Conservation (phyloP, 108 stramenopile genomes). For the Nitzschia sp. region DNA sequence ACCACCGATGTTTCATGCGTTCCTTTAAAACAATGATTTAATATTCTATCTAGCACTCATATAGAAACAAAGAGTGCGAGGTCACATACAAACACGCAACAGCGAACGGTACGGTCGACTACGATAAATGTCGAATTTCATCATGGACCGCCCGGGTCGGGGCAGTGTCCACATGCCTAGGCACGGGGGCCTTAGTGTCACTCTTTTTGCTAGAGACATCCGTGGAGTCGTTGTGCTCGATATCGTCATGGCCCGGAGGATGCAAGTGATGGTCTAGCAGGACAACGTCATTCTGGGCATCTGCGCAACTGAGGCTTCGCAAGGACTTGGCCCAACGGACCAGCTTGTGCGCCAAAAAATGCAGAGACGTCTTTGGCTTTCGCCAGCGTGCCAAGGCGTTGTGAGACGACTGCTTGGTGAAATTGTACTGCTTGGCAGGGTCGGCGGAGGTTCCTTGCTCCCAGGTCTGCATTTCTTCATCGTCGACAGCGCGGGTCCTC, state of each 20-base stretch:
- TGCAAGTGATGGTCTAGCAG: constrained; percentile 28
- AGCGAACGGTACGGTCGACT: neutral
- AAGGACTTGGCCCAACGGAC: constrained; percentile 52
- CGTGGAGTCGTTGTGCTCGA: neutral
- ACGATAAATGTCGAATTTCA: constrained; percentile 5
- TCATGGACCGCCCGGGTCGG: neutral
- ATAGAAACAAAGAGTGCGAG: constrained; percentile 3
- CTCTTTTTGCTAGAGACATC: neutral
- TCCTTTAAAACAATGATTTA: too few relatives aligned
- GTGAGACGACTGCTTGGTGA: constrained; percentile 1
- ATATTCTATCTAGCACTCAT: too few relatives aligned
- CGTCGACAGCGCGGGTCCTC: constrained; percentile 53
- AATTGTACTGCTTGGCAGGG: constrained; percentile 15
- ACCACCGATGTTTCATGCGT: neutral
- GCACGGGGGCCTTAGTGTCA: neutral
- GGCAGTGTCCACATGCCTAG: neutral
- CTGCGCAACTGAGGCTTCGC: constrained; percentile 24
- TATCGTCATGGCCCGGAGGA: constrained; percentile 27
- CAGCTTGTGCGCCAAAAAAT: constrained; percentile 38
- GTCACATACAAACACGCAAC: neutral
- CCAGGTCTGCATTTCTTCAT: constrained; percentile 41
- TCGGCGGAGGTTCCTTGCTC: constrained; percentile 18
- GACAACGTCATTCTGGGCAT: constrained; percentile 25
- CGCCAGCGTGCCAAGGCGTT: constrained; percentile 50
- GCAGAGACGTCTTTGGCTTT: constrained; percentile 42